Evolutionary conservation across 108 stramenopile genomes (phyloP).

Genomic region (Cyclotella cryptica): DNA sequence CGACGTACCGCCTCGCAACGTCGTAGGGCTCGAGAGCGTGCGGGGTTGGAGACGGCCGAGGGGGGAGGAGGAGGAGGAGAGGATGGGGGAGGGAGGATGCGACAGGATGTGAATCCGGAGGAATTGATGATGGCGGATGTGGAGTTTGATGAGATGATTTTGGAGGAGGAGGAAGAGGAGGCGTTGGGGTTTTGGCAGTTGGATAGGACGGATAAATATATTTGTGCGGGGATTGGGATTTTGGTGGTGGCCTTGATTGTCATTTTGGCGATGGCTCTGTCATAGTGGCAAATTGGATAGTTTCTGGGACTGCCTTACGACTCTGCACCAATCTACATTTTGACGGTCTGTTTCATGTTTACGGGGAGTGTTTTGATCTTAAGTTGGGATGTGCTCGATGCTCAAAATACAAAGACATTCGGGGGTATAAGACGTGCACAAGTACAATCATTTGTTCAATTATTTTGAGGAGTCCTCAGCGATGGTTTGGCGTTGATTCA

Average conservation of each 20-base stretch:
- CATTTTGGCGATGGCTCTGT: slow-evolving; percentile 44
- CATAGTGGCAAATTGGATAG: slow-evolving; percentile 6
- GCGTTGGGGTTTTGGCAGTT: slow-evolving; percentile 49
- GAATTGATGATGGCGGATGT: slow-evolving; percentile 43
- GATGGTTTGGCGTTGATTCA: too few species aligned
- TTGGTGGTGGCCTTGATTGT: slow-evolving; percentile 42
- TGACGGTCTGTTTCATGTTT: not conserved
- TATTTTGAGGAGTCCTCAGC: too few species aligned
- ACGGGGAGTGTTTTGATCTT: too few species aligned
- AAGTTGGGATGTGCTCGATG: too few species aligned
- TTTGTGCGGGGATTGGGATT: slow-evolving; percentile 42
- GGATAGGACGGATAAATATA: slow-evolving; percentile 47
- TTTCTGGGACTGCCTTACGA: not conserved
- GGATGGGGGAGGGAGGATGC: not conserved
- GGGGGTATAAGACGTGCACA: too few species aligned
- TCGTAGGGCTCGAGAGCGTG: slow-evolving; percentile 35
- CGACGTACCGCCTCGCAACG: slow-evolving; percentile 35
- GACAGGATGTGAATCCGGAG: slow-evolving; percentile 30
- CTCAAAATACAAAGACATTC: too few species aligned
- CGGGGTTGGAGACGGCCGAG: slow-evolving; percentile 27
- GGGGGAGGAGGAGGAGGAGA: not conserved
- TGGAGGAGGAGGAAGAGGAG: slow-evolving; percentile 29
- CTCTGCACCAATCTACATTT: not conserved
- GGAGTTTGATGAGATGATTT: slow-evolving; percentile 38
- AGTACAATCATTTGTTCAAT: too few species aligned